A percentile compares a stretch with the other conserved stretches of the same genome.
phyloP scores from a whole-genome alignment of 805 yeast genomes.

The Zygoascus biomembranicola region DNA sequence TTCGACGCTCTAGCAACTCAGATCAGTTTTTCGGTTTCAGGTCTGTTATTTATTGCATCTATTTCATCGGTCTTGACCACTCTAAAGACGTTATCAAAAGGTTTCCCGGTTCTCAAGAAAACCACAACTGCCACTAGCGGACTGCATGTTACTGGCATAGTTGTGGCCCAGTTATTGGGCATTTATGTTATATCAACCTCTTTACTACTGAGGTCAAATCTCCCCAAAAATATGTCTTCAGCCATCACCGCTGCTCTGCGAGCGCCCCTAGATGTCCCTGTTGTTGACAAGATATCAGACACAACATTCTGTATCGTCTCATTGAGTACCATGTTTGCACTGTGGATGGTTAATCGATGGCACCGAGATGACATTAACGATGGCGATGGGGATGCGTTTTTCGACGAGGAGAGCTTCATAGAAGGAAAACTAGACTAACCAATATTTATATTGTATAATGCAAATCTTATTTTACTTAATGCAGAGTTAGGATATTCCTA shows the following conservation, averaged over 20 bases:
- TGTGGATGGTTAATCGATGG: conserved; percentile 14
- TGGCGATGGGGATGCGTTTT: conserved; percentile 6
- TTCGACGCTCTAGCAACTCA: conserved; percentile 32
- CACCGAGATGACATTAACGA: conserved; percentile 3
- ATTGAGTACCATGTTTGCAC: conserved; percentile 22
- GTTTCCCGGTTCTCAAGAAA: conserved; percentile 22
- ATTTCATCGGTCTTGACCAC: conserved; percentile 31
- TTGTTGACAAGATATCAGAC: conserved; percentile 34
- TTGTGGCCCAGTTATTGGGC: conserved; percentile 31
- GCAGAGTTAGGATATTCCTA: neutral
- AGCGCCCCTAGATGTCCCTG: conserved; percentile 30
- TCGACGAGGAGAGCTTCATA: conserved; percentile 18
- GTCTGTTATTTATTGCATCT: conserved; percentile 29
- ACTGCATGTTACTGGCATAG: conserved; percentile 13
- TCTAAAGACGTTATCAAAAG: conserved; percentile 24
- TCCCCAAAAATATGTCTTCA: conserved; percentile 32
- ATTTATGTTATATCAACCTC: conserved; percentile 35
- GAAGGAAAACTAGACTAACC: conserved; percentile 14
- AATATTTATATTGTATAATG: neutral
- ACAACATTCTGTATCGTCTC: conserved; percentile 27
- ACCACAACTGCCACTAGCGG: conserved; percentile 7
- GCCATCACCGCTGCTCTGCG: conserved; percentile 34
- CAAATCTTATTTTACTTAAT: neutral
- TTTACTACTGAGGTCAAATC: conserved; percentile 31
- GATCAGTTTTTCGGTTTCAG: conserved; percentile 33